Percentiles rank a stretch among this genome's conserved stretches.
These are phyloP conservation scores for Nyctanthes arbortristis DNA, from an alignment of 257 asterid genomes.

Conservation along the genomic window DNA sequence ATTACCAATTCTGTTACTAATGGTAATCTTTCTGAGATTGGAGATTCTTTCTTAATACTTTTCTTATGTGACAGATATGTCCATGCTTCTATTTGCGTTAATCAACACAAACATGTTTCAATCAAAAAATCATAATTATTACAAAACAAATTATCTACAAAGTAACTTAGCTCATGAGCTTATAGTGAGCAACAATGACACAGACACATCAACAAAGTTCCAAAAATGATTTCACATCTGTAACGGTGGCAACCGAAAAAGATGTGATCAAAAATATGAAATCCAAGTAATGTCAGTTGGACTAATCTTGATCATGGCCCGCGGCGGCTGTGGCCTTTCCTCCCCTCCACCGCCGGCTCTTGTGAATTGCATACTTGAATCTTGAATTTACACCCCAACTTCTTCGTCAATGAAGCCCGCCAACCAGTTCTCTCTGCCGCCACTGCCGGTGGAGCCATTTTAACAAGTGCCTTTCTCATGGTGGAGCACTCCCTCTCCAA, in stretches of 20 bases:
- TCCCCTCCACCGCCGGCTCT: conserved; percentile 58
- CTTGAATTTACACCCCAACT: conserved; percentile 85
- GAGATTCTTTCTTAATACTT: too few species aligned
- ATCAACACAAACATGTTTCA: too few species aligned
- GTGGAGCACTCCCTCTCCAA: conserved; percentile 77
- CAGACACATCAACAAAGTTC: too few species aligned
- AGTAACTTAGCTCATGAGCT: too few species aligned
- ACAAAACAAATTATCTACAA: too few species aligned
- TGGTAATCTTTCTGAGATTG: too few species aligned
- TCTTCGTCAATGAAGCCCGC: conserved; percentile 35
- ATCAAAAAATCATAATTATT: too few species aligned
- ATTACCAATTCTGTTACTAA: too few species aligned
- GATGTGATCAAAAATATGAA: background rate
- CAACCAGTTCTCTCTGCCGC: conserved; percentile 53
- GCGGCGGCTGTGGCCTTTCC: conserved; percentile 55
- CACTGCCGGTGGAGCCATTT: conserved; percentile 38
- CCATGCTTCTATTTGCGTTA: too few species aligned
- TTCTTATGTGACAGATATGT: too few species aligned
- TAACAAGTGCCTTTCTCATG: conserved; percentile 70
- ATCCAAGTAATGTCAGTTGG: too few species aligned
- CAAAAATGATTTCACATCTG: background rate
- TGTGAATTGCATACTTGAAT: conserved; percentile 93
- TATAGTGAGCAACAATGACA: too few species aligned
- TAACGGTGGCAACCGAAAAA: background rate
- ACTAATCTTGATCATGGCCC: conserved; percentile 7